Evolutionary conservation across 2,329 filamentous ascomycete species (phyloP).

Genomic region (Penicillium sp.): DNA sequence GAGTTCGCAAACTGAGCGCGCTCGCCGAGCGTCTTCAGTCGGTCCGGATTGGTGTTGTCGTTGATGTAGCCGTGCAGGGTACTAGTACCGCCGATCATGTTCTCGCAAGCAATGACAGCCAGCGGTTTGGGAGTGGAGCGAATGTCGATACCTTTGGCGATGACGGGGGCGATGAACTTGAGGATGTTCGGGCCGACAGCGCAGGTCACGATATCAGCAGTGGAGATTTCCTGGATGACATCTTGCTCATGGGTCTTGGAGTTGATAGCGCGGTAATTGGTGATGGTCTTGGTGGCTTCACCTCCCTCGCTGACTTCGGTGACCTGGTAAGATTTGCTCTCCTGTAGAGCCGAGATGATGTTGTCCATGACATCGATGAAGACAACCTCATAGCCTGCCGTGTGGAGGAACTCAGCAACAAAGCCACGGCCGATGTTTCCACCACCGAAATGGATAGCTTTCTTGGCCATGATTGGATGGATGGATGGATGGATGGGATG

Average conservation of each 20-base stretch:
- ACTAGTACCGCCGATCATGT: constrained; percentile 90
- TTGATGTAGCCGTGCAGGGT: constrained; percentile 78
- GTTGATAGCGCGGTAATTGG: constrained; percentile 96
- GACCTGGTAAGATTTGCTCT: constrained; percentile 73
- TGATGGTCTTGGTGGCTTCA: constrained; percentile 73
- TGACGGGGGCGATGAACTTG: constrained; percentile 90
- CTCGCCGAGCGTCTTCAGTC: constrained; percentile 60
- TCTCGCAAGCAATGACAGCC: constrained; percentile 95
- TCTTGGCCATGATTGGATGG: constrained; percentile 46
- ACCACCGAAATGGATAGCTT: constrained; percentile 78
- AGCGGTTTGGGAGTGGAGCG: constrained; percentile 63
- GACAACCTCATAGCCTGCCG: constrained; percentile 91
- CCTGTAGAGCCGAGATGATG: constrained; percentile 74
- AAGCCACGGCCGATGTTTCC: constrained; percentile 85
- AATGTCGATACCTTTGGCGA: constrained; percentile 84
- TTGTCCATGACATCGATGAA: constrained; percentile 89
- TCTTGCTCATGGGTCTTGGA: constrained; percentile 77
- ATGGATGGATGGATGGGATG: not conserved
- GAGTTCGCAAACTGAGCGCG: constrained; percentile 93
- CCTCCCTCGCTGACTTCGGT: constrained; percentile 86
- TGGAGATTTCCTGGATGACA: constrained; percentile 76
- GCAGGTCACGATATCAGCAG: constrained; percentile 88
- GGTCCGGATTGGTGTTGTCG: constrained; percentile 63
- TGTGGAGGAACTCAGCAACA: constrained; percentile 85
- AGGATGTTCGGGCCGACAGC: constrained; percentile 95